These are phyloP conservation scores for Linnemannia hyalina DNA, from an alignment of 192 early-diverging fungal species.

Conservation along the genomic window DNA sequence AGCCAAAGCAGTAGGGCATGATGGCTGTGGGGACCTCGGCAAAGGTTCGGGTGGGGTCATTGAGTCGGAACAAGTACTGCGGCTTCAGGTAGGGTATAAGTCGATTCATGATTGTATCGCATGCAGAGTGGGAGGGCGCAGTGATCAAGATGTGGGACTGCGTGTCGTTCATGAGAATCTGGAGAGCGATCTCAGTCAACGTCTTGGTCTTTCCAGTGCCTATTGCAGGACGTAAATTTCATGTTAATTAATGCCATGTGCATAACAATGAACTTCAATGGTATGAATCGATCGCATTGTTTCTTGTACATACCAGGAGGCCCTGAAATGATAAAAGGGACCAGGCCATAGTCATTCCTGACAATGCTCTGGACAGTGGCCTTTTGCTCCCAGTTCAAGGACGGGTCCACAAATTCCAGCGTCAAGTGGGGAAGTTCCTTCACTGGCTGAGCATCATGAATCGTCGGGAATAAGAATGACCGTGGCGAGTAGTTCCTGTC, in stretches of 20 bases:
- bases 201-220: conserved; percentile 74
- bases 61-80: conserved; percentile 60
- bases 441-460: conserved; percentile 32
- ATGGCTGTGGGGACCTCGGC: conserved; percentile 58
- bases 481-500: conserved; percentile 41
- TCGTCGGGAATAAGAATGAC: conserved; percentile 45
- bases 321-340: conserved; percentile 52
- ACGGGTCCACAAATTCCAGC: conserved; percentile 41
- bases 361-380: conserved; percentile 49
- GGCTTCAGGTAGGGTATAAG: conserved; percentile 56
- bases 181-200: conserved; percentile 61
- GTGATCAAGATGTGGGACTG: conserved; percentile 64
- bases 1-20: conserved; percentile 60
- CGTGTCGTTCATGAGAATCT: conserved; percentile 54
- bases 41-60: conserved; percentile 56
- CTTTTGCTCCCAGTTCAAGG: conserved; percentile 53
- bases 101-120: conserved; percentile 65
- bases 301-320: conserved; percentile 35
- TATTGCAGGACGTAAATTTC: neutral
- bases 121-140: conserved; percentile 66
- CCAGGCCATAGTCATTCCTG: conserved; percentile 46
- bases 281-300: no score
- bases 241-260: neutral
- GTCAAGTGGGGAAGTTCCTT: conserved; percentile 41
- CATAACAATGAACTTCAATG: neutral